Base-by-base conservation (phyloP, 495 filamentous ascomycete genomes). In the Neurospora pannonica region DNA sequence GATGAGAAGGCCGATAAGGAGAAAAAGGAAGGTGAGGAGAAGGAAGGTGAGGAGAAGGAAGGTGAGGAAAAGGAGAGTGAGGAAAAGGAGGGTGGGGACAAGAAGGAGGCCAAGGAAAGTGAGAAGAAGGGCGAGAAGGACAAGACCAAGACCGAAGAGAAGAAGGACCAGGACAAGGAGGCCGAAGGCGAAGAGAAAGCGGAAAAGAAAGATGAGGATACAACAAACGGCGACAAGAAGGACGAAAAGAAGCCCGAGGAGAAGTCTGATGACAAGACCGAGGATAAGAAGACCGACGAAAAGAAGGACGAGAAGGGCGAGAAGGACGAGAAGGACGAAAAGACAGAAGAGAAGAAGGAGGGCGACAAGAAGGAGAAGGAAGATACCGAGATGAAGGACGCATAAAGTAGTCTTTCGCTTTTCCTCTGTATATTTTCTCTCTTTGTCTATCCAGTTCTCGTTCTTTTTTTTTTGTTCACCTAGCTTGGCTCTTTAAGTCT, bases 141-240 rank as follows among this genome's bases (percentile, higher is more conserved):
- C 1, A 84, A 87, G 83, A 85, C 81, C 78, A 72, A 89, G 28
- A 85, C 87, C 34, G 82, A 77, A 71, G 75, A 74, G 38, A 71
- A 82, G 71, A 75, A 71, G 72, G 69, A 74, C 71, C 38, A 77
- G 71, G 77, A 81, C 38, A 38, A 75, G 9, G 69, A 38, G 38
- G 54, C 5, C 15, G 75, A 72, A 13, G 19, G 1, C 19, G 42
- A 43, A 21, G 77, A 70, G 38, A 71, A 71, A 71, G 69, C 38
- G 28, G 70, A 71, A 28, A 54, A 72, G 70, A 71, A 71, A 37
- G 43, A 74, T 19, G 67, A 71, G 71, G 73, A n/a, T 7, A 31
- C 15, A 67, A 67, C 54, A 67, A 34, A 67, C 7, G 28, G 54
- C 54, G 54, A 70, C n/a, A 34, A 72, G 42, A 69, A 73, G 72